Base-by-base conservation (phyloP, 2,329 filamentous ascomycete genomes). In the Pseudonectria buxi region DNA sequence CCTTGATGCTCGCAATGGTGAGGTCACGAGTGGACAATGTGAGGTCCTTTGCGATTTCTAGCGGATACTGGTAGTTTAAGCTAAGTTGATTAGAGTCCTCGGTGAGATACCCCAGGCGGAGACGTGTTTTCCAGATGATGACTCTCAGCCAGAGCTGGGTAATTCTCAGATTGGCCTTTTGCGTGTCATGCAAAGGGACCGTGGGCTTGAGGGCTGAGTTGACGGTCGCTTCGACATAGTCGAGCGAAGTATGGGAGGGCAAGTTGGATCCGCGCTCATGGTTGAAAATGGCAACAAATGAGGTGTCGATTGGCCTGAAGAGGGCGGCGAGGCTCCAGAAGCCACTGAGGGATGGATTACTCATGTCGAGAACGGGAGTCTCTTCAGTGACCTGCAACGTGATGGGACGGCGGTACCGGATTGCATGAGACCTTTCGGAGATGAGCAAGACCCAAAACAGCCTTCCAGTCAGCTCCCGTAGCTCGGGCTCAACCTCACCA, bases 141-240 rank as follows among this genome's bases (percentile, higher is more conserved):
- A 68, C 57, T 3, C 63, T 56, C 10, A 69, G 47, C 66, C 67
- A 69, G 1, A 67, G 58, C 37, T 69, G 64, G 0, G 66, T 69
- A 12, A 69, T 58, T 3, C 59, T 43, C 12, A 69, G 36, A 35
- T 69, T 69, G 6, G 66, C 62, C 26, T 66, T 63, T 44, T 69
- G 66, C 0, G 63, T 67, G 9, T 65, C 61, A n/a, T 60, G 56
- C 2, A 69, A 54, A 1, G 52, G 42, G 1, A 51, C 31, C 0
- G 50, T 49, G 10, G 59, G 50, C 11, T 57, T 52, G 6, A 67
- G 44, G 1, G 64, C 63, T 3, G 54, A 46, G 30, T 64, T 62
- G 14, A 68, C 53, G 7, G 49, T 49, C 1, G 51, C 46, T 35
- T 66, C 64, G 6, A 64, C 57, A 11, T 51, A 49, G 30, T 61